Evolutionary conservation across 2,329 filamentous ascomycete species (phyloP).

Genomic region (Dothidotthia symphoricarpi): DNA sequence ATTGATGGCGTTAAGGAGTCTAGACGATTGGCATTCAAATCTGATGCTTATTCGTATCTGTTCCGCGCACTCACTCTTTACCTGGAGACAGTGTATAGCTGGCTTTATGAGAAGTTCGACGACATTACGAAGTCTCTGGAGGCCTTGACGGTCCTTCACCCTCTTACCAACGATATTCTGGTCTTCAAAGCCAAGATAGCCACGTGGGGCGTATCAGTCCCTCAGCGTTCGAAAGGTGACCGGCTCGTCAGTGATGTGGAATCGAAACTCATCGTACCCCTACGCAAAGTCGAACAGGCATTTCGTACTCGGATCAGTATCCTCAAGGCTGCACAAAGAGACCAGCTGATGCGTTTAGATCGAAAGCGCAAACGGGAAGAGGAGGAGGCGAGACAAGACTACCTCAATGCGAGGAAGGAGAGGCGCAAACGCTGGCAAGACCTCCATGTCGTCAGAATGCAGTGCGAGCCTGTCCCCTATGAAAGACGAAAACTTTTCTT

Average conservation of each 20-base stretch:
- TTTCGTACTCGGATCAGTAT: conserved; percentile 5
- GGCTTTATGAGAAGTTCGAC: conserved; percentile 8
- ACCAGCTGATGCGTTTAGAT: conserved; percentile 4
- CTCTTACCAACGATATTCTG: conserved; percentile 18
- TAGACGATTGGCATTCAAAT: conserved; percentile 18
- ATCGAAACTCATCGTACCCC: conserved; percentile 23
- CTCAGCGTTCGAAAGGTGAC: conserved; percentile 15
- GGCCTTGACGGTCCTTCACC: conserved; percentile 18
- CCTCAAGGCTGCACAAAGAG: conserved; percentile 9
- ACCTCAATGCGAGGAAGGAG: neutral
- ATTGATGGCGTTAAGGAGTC: conserved; percentile 3
- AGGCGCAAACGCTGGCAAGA: conserved; percentile 29
- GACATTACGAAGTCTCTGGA: conserved; percentile 8
- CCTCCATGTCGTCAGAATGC: conserved; percentile 28
- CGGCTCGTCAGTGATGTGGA: conserved; percentile 26
- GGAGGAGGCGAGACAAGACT: conserved; percentile 1
- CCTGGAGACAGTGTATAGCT: conserved; percentile 18
- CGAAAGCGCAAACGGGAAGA: conserved; percentile 5
- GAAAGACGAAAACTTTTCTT: conserved; percentile 12
- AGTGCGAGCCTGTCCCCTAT: conserved; percentile 21
- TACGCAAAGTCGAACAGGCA: conserved; percentile 14
- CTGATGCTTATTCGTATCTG: conserved; percentile 27
- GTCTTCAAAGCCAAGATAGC: conserved; percentile 25
- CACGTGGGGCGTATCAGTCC: conserved; percentile 20
- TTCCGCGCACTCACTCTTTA: conserved; percentile 22